Base-by-base conservation (phyloP, 176 grass and related monocot species). In the Avena insularis region DNA sequence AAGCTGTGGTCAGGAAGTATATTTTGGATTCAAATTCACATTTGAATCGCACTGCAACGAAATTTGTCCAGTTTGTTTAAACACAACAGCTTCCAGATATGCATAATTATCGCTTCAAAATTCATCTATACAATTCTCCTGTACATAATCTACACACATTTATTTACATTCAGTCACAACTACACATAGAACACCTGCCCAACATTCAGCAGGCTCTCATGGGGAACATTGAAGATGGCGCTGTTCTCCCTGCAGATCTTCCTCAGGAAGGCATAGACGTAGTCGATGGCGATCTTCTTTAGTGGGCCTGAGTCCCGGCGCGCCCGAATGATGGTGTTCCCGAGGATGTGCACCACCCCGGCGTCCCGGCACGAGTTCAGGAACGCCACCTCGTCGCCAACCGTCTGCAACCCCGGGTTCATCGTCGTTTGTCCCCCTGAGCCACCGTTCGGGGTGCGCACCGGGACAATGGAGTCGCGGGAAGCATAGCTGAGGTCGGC, bases 121-220 rank as follows among this genome's bases (percentile, higher is more conserved):
- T 58, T 51, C 47, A 75, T 29, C 14, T 50, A 2, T 75, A 51
- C 45, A 51, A 8, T 27, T 75, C 12, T 25, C 71, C 13, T 16
- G 6, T 29, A 74, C 23, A 51, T 15, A 50, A 75, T 29, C 12
- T 75, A 51, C 47, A 51, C 21, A 51, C 47, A 74, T 40, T 54
- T 8, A 75, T 53, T 75, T 75, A 53, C 46, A 75, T 76, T 51
- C 73, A 54, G 12, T 53, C 53, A 4, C 9, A 53, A 4, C 73
- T 90, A 97, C 77, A 97, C 92, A 77, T 92, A 94, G 85, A 89
- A 94, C 71, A 94, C 93, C 71, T 97, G 94, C 16, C 95, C 95
- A 46, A 95, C 93, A 79, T 97, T 97, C 13, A 97, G 85, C 36
- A 97, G 84, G 75, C 88, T 93, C 83, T 93, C 92, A 68, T 92